These are phyloP conservation scores for Oryza australiensis DNA, from an alignment of 176 grass and related monocot genomes.

Conservation along the genomic window DNA sequence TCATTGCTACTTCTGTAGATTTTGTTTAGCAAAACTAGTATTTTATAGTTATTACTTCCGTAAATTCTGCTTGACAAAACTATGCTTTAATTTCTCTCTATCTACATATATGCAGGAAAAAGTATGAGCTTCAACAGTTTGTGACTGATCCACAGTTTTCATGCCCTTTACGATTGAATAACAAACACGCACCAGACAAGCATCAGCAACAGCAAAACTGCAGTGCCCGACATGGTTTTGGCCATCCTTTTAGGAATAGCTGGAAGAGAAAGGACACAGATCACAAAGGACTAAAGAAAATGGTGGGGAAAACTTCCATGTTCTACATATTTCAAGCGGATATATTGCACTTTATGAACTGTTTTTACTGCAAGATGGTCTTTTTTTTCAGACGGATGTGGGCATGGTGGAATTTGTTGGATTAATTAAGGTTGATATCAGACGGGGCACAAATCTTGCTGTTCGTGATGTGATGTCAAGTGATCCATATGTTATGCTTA, in stretches of 20 bases:
- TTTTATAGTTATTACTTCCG: not conserved
- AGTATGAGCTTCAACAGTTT: slow-evolving; percentile 89
- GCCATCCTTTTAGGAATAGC: slow-evolving; percentile 80
- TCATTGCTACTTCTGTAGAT: not conserved
- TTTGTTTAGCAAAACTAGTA: not conserved
- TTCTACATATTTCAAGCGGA: not conserved
- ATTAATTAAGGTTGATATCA: slow-evolving; percentile 84
- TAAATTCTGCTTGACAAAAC: not conserved
- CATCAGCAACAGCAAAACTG: slow-evolving; percentile 49
- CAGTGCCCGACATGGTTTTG: slow-evolving; percentile 48
- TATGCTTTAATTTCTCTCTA: not conserved
- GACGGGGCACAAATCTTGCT: slow-evolving; percentile 80
- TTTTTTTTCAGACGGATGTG: slow-evolving; percentile 61
- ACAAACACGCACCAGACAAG: slow-evolving; percentile 55
- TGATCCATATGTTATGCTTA: slow-evolving; percentile 95
- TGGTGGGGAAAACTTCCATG: slow-evolving; percentile 18
- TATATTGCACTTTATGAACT: not conserved
- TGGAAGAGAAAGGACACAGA: slow-evolving; percentile 83
- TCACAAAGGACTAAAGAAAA: slow-evolving; percentile 74
- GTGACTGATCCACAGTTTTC: slow-evolving; percentile 57
- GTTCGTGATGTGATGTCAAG: slow-evolving; percentile 93
- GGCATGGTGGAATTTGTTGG: slow-evolving; percentile 99
- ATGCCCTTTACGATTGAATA: slow-evolving; percentile 40
- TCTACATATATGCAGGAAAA: slow-evolving; percentile 64
- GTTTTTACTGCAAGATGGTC: not conserved